A percentile compares a stretch with the other conserved stretches of the same genome.
Conservation (phyloP, 2,329 filamentous ascomycete genomes). For the Neofusicoccum laricinum region DNA sequence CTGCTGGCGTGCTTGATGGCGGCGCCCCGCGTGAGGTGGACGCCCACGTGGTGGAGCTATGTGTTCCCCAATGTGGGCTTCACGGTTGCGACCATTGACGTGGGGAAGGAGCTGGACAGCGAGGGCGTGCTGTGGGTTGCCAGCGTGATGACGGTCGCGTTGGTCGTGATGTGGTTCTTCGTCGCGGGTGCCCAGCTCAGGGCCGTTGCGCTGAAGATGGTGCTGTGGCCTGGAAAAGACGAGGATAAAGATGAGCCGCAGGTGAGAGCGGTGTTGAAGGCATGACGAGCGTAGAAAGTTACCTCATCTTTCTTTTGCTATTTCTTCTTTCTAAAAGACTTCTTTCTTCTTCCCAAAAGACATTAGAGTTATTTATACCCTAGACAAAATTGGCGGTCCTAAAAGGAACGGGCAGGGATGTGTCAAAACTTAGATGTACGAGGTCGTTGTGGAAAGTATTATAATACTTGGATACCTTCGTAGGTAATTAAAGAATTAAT, state of each 20-base stretch:
- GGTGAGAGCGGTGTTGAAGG: not conserved
- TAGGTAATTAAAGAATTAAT: too few species aligned
- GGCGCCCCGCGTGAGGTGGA: slow-evolving; percentile 49
- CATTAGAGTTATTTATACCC: too few species aligned
- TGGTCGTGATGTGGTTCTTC: slow-evolving; percentile 54
- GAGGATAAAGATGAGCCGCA: slow-evolving; percentile 4
- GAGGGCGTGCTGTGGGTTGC: slow-evolving; percentile 38
- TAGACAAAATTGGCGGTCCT: too few species aligned
- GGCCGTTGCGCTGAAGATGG: slow-evolving; percentile 51
- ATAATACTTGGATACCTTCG: too few species aligned
- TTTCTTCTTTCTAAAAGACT: too few species aligned
- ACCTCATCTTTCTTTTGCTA: not conserved
- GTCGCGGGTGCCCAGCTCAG: slow-evolving; percentile 51
- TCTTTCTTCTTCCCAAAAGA: too few species aligned
- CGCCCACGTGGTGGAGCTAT: slow-evolving; percentile 62
- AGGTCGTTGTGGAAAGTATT: too few species aligned
- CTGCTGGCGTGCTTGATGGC: slow-evolving; percentile 29
- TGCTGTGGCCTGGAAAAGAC: slow-evolving; percentile 51
- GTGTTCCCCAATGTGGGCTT: slow-evolving; percentile 44
- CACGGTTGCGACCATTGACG: slow-evolving; percentile 39
- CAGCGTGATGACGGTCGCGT: slow-evolving; percentile 49
- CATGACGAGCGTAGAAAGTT: not conserved
- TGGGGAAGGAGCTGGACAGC: slow-evolving; percentile 35
- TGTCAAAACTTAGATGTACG: too few species aligned
- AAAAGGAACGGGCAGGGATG: too few species aligned